phyloP scores from a whole-genome alignment of 2,329 filamentous ascomycete species.

The Atkinsonella hypoxylon region DNA sequence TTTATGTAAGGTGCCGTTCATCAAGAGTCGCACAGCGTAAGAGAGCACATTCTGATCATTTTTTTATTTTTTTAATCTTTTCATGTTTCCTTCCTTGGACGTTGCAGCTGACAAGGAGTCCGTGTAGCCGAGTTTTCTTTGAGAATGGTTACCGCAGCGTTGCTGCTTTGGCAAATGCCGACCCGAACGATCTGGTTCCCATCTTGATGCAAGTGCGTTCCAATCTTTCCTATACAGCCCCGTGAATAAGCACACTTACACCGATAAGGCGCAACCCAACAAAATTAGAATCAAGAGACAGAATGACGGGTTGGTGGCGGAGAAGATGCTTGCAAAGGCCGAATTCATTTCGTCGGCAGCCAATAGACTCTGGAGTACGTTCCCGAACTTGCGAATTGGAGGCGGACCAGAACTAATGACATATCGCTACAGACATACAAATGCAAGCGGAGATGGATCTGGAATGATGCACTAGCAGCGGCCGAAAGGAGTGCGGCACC shows the following conservation, averaged over 20 bases:
- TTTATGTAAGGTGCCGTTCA: slow-evolving; percentile 58
- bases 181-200: slow-evolving; percentile 54
- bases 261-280: slow-evolving; percentile 48
- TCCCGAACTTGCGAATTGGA: background rate
- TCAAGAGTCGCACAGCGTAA: slow-evolving; percentile 65
- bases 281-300: slow-evolving; percentile 43
- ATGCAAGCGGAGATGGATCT: slow-evolving; percentile 38
- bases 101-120: background rate
- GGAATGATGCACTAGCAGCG: slow-evolving; percentile 17
- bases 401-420: background rate
- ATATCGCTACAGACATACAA: slow-evolving; percentile 28
- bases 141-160: slow-evolving; percentile 64
- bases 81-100: too few species aligned
- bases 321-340: slow-evolving; percentile 55
- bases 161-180: slow-evolving; percentile 55
- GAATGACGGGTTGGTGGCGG: slow-evolving; percentile 47
- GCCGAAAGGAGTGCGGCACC: background rate
- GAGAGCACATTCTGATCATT: slow-evolving; percentile 9
- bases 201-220: slow-evolving; percentile 54
- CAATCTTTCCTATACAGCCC: background rate
- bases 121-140: slow-evolving; percentile 47
- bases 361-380: slow-evolving; percentile 55
- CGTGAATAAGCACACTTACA: slow-evolving; percentile 3
- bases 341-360: slow-evolving; percentile 57
- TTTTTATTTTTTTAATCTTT: too few species aligned